Base-by-base conservation (phyloP, 2,329 filamentous ascomycete genomes). In the Fusarium sp. region DNA sequence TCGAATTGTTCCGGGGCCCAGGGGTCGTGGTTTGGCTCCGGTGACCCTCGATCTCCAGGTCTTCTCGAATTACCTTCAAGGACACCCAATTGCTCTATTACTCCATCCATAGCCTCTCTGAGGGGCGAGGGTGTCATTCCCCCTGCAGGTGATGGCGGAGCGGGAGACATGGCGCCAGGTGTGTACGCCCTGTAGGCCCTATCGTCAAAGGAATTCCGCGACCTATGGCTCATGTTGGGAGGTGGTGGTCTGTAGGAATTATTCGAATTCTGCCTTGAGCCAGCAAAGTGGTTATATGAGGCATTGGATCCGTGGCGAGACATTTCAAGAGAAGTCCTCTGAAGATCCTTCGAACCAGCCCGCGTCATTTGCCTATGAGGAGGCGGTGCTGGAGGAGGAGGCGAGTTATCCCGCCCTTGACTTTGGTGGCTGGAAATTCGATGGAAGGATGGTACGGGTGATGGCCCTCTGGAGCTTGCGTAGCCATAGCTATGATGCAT, bases 51-150 rank as follows among this genome's bases (percentile, higher is more conserved):
- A 20, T 85, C 81, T 61, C 85, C 85, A 42, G 87, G 83, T 72
- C 90, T 83, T 16, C 90, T 74, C 9, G 68, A 31, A 9, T 68
- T 64, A 11, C 66, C 75, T 20, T 77, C 79, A 84, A 99, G 92
- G 65, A 94, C 93, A 76, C 97, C 91, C 44, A 99, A 81, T 61
- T 96, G 96, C 70, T 96, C 93, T 89, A 98, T 97, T 4, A 99
- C 94, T 79, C 96, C 95, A 76, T 98, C 95, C 93, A 99, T 99
- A 1, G 96, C 96, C 78, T 94, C 93, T 64, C 96, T 87, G 3
- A 99, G 82, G 0, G 96, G 96, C 2, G 96, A 98, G 1, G 96
- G 96, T 0, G 96, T 99, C 77, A 92, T 83, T 46, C 85, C 87
- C 38, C 83, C 82, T 49, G 85, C 87, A 2, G 91, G 89, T 5